Evolutionary conservation across 768 basidiomycete genomes (phyloP), one percentile per base, ranked within the genome.

Genomic region (Cystofilobasidium macerans): DNA sequence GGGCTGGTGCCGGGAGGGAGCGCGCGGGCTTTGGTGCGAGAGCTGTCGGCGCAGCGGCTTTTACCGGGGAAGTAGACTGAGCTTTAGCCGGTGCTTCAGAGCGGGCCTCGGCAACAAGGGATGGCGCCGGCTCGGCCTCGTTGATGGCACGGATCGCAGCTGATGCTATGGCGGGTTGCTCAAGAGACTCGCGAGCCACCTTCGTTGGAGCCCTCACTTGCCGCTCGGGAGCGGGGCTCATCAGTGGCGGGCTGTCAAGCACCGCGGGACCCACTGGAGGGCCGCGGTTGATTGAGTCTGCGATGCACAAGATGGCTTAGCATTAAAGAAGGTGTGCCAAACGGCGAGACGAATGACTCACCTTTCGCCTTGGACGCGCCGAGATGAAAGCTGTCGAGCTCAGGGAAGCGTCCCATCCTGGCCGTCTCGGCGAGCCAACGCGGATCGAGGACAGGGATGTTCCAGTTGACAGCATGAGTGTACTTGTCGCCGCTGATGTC

Each of bases 391-490:
- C 13, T 28, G 22, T 36, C 43, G 16, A 65, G 43, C 42, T 65
- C 64, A 13, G 64, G 64, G 0, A 65, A 36, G 30, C 28, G 57
- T 0, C 86, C 88, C 0, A 76, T 79, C 32, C 71, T 73, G 12
- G 81, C 84, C 69, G 89, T 82, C 0, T 78, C 77, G 16, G 79
- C 78, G 22, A 95, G 72, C 89, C 90, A 95, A 12, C 77, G 78
- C 74, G 86, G 78, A 42, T 80, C 79, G 26, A 93, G 79, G n/a
- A 88, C 82, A 0, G 85, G 84, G 11, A 86, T 81, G 18, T 80
- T 80, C 91, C 92, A 94, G 72, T 88, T 83, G 43, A 74, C 72
- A 2, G 91, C 89, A 73, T 86, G 89, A 20, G 85, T 82, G 59
- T 82, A 88, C 73, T 95, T 94, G 28, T 80, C 78, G 20, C 92